Conservation (phyloP, 345 rosid species). For the Gossypium anomalum region DNA sequence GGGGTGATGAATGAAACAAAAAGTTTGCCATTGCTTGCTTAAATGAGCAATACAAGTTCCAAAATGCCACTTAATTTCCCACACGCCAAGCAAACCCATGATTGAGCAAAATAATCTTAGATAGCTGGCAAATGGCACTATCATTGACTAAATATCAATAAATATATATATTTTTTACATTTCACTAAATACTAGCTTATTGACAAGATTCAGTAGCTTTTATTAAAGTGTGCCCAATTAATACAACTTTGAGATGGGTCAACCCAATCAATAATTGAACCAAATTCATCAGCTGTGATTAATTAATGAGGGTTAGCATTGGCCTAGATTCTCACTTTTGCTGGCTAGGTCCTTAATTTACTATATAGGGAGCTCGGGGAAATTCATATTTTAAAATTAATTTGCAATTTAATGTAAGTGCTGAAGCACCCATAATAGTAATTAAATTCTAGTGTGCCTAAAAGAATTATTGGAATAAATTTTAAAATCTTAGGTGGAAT, state of each 20-base stretch:
- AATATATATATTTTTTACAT: no score
- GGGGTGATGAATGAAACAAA: not conserved
- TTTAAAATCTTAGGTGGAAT: not conserved
- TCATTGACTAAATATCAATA: constrained; percentile 30
- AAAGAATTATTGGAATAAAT: not conserved
- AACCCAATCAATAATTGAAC: not conserved
- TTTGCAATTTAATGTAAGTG: not conserved
- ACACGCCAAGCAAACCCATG: constrained; percentile 64
- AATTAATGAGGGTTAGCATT: not conserved
- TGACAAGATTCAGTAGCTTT: not conserved
- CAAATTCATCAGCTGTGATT: not conserved
- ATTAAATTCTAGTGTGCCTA: not conserved
- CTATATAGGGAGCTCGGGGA: not conserved
- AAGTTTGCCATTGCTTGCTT: not conserved
- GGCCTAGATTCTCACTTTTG: not conserved
- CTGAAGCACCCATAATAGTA: not conserved
- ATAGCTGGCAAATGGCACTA: constrained; percentile 33
- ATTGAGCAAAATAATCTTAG: constrained; percentile 11
- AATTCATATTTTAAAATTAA: not conserved
- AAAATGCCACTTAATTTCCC: constrained; percentile 14
- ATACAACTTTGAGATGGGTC: not conserved
- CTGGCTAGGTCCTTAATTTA: not conserved
- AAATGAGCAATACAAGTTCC: constrained; percentile 1
- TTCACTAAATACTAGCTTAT: constrained; percentile 1
- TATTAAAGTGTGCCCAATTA: not conserved